phyloP scores from a whole-genome alignment of 1,139 yeast genomes.

The Komagataea norvegica region DNA sequence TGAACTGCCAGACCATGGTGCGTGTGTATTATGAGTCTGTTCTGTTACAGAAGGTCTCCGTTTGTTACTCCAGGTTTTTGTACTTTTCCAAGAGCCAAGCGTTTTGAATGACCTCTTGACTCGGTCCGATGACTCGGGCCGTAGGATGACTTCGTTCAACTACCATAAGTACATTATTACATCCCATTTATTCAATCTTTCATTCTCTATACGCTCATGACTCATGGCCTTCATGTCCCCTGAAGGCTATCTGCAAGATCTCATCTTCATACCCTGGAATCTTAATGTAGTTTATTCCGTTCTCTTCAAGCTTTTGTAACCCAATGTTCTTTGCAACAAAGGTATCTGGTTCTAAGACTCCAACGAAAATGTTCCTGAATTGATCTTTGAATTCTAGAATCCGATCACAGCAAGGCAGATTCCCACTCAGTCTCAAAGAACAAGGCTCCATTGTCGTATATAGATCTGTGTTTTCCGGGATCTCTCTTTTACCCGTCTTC shows the following conservation, averaged over 20 bases:
- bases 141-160: too few relatives aligned
- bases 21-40: too few relatives aligned
- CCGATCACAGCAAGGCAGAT: conserved; percentile 81
- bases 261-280: conserved; percentile 82
- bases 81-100: too few relatives aligned
- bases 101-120: too few relatives aligned
- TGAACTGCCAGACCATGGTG: conserved; percentile 10
- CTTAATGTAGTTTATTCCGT: conserved; percentile 68
- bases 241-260: conserved; percentile 66
- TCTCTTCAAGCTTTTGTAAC: conserved; percentile 42
- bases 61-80: too few relatives aligned
- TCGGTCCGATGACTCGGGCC: too few relatives aligned
- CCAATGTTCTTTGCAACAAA: conserved; percentile 81
- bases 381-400: conserved; percentile 40
- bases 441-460: conserved; percentile 99
- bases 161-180: too few relatives aligned
- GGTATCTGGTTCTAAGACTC: conserved; percentile 85
- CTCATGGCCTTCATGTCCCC: conserved; percentile 48
- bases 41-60: too few relatives aligned
- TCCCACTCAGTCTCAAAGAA: conserved; percentile 83
- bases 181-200: too few relatives aligned
- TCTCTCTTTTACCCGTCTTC: conserved; percentile 34
- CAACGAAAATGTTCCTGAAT: conserved; percentile 80
- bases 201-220: too few relatives aligned
- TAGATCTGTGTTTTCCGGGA: conserved; percentile 76